Conservation (phyloP, 106 monocot genomes). For the Agapanthus africanus region DNA sequence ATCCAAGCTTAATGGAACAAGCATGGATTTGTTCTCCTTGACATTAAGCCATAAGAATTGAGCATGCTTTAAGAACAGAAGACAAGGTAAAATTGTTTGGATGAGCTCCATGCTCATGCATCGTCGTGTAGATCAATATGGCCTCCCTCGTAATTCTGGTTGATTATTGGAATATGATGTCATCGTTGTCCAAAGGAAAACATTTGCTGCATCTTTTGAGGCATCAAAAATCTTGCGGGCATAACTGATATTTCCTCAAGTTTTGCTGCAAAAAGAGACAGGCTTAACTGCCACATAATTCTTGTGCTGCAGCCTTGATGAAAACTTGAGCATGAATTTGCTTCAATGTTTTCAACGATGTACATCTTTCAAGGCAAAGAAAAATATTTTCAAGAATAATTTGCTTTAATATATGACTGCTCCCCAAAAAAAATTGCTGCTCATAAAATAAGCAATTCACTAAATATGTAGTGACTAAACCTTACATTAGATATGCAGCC, state of each 20-base stretch:
- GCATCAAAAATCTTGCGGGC: constrained; percentile 27
- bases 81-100: constrained; percentile 38
- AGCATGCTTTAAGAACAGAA: constrained; percentile 44
- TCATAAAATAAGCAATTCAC: neutral
- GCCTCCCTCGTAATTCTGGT: constrained; percentile 17
- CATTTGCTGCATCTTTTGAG: constrained; percentile 27
- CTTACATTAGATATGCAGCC: too few species aligned
- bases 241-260: constrained; percentile 25
- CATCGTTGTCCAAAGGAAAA: constrained; percentile 45
- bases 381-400: constrained; percentile 9
- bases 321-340: constrained; percentile 30
- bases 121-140: constrained; percentile 25
- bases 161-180: constrained; percentile 24
- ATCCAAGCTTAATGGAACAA: constrained; percentile 35
- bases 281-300: constrained; percentile 45
- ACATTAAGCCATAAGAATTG: constrained; percentile 19
- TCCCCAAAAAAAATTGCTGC: neutral
- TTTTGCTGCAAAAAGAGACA: constrained; percentile 21
- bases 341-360: constrained; percentile 23
- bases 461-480: constrained; percentile 5
- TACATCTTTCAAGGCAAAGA: constrained; percentile 21
- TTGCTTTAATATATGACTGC: neutral
- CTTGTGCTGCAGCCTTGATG: constrained; percentile 10
- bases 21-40: constrained; percentile 41
- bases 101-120: constrained; percentile 24